Conservation (phyloP, 164 flowering plant genomes). For the Aristolochia contorta region DNA sequence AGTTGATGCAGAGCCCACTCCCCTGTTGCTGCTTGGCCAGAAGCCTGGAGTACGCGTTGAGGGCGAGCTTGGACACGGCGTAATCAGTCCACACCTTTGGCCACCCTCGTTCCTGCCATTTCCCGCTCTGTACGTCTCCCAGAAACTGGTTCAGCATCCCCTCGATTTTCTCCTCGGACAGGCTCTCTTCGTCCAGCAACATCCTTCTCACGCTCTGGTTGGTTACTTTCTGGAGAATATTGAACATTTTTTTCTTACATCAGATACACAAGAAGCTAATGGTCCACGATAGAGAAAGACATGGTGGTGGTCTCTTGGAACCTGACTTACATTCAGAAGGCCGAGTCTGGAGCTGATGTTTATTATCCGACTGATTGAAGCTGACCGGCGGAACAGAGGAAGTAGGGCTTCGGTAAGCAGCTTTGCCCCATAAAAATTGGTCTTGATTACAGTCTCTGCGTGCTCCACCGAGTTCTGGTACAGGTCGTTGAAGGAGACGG, state of each 20-base stretch:
- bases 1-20: slow-evolving; percentile 45
- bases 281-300: no score
- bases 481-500: slow-evolving; percentile 58
- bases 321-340: slow-evolving; percentile 45
- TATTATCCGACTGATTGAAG: slow-evolving; percentile 41
- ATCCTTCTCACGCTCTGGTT: slow-evolving; percentile 33
- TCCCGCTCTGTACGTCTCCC: slow-evolving; percentile 44
- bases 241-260: no score
- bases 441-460: slow-evolving; percentile 60
- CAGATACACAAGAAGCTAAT: no score
- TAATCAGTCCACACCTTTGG: slow-evolving; percentile 83
- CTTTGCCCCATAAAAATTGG: slow-evolving; percentile 73
- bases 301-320: no score
- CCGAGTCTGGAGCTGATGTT: slow-evolving; percentile 86
- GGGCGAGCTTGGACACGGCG: slow-evolving; percentile 78
- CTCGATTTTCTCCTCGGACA: slow-evolving; percentile 41
- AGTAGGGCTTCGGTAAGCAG: slow-evolving; percentile 52
- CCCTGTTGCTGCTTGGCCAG: slow-evolving; percentile 35
- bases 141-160: slow-evolving; percentile 35
- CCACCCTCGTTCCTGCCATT: slow-evolving; percentile 72
- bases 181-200: slow-evolving; percentile 40
- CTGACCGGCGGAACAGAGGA: slow-evolving; percentile 48
- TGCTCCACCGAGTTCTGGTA: slow-evolving; percentile 62
- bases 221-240: slow-evolving; percentile 54
- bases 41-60: slow-evolving; percentile 61